Evolutionary conservation across 805 yeast species (phyloP).

Genomic region (Komagataella populi): DNA sequence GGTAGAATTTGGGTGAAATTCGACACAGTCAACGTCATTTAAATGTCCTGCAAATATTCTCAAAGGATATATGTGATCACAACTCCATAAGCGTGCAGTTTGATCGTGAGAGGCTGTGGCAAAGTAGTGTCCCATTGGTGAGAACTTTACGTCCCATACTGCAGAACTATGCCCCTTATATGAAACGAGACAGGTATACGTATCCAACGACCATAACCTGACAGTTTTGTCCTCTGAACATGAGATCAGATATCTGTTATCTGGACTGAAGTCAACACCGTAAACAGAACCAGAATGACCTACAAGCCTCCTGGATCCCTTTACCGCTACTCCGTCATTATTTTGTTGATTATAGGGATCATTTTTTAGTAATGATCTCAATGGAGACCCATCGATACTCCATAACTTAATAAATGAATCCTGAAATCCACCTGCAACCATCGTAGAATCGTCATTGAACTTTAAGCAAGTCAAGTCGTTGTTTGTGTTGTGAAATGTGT

Average conservation of each 20-base stretch:
- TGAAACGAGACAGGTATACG: slow-evolving; percentile 79
- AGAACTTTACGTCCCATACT: slow-evolving; percentile 91
- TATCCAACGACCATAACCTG: slow-evolving; percentile 87
- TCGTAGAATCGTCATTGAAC: slow-evolving; percentile 76
- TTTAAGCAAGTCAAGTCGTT: slow-evolving; percentile 76
- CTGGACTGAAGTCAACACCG: slow-evolving; percentile 84
- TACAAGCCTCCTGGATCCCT: slow-evolving; percentile 37
- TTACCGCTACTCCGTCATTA: slow-evolving; percentile 12
- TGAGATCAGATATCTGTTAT: slow-evolving; percentile 65
- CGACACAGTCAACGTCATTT: slow-evolving; percentile 89
- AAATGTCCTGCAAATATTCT: slow-evolving; percentile 95
- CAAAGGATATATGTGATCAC: slow-evolving; percentile 93
- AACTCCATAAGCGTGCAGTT: slow-evolving; percentile 95
- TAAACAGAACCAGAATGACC: slow-evolving; percentile 96
- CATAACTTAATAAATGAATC: slow-evolving; percentile 85
- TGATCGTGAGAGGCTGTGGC: slow-evolving; percentile 98
- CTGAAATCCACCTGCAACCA: slow-evolving; percentile 90
- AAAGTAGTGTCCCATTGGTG: slow-evolving; percentile 94
- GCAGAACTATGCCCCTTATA: slow-evolving; percentile 96
- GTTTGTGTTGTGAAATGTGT: slow-evolving; percentile 92
- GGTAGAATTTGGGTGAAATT: slow-evolving; percentile 92
- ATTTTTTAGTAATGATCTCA: slow-evolving; percentile 43
- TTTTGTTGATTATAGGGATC: slow-evolving; percentile 31
- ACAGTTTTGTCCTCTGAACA: slow-evolving; percentile 88
- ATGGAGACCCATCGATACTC: slow-evolving; percentile 86